phyloP scores from a whole-genome alignment of 257 asterid genomes.

The Solanum gandarillasii region DNA sequence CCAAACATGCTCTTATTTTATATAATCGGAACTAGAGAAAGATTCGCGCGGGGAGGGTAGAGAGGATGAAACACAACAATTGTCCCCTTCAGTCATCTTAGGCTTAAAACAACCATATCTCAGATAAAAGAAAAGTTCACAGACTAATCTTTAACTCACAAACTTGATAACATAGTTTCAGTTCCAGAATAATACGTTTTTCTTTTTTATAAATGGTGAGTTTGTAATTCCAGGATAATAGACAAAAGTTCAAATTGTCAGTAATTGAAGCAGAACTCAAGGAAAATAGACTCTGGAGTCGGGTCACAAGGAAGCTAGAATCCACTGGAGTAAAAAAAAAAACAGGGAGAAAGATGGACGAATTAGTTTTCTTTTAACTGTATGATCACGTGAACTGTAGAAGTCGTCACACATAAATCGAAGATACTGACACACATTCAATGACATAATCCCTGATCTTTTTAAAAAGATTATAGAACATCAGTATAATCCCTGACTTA shows the following conservation, averaged over 20 bases:
- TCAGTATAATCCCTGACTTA: neutral
- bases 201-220: neutral
- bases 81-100: neutral
- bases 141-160: neutral
- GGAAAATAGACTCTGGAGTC: neutral
- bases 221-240: neutral
- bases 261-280: neutral
- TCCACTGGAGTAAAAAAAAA: neutral
- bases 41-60: neutral
- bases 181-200: neutral
- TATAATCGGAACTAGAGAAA: neutral
- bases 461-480: neutral
- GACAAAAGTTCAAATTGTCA: neutral
- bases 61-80: neutral
- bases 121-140: neutral
- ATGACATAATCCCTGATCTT: neutral
- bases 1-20: neutral
- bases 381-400: neutral
- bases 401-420: neutral
- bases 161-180: neutral
- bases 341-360: neutral
- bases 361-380: neutral
- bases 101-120: neutral
- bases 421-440: neutral
- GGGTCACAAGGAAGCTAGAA: neutral